Evolutionary conservation across 2,329 filamentous ascomycete genomes (phyloP).

Genomic region (Helotiales sp.): DNA sequence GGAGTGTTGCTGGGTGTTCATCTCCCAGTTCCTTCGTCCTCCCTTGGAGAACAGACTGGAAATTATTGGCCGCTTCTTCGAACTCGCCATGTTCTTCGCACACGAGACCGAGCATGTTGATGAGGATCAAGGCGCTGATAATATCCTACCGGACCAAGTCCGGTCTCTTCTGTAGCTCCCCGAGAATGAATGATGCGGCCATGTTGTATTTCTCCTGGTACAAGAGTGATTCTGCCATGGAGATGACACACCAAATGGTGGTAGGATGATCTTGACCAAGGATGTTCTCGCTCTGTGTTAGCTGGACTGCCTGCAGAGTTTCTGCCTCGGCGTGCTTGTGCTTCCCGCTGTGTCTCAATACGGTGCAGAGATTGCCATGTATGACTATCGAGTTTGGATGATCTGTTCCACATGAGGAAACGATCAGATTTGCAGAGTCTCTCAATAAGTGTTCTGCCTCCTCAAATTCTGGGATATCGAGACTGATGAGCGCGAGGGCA

Average conservation of each 20-base stretch:
- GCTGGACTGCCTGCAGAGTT: background rate
- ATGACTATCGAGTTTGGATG: background rate
- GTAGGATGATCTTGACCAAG: background rate
- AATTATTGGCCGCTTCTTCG: background rate
- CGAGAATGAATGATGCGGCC: background rate
- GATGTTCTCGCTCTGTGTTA: background rate
- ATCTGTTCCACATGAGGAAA: background rate
- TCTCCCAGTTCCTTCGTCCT: background rate
- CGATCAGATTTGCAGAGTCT: background rate
- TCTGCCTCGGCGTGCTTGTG: background rate
- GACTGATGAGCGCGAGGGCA: background rate
- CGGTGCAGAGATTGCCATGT: background rate
- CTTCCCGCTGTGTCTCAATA: background rate
- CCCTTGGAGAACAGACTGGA: background rate
- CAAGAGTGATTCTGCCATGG: background rate
- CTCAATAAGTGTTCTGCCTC: background rate
- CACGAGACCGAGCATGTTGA: background rate
- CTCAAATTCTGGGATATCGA: background rate
- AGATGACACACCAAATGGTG: background rate
- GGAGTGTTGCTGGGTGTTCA: background rate
- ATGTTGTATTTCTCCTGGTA: background rate
- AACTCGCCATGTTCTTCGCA: background rate
- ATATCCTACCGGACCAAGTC: background rate
- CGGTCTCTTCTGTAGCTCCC: background rate
- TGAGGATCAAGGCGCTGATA: background rate